These are phyloP conservation scores for Rosa multiflora DNA, from an alignment of 306 rosid genomes.

Conservation along the genomic window DNA sequence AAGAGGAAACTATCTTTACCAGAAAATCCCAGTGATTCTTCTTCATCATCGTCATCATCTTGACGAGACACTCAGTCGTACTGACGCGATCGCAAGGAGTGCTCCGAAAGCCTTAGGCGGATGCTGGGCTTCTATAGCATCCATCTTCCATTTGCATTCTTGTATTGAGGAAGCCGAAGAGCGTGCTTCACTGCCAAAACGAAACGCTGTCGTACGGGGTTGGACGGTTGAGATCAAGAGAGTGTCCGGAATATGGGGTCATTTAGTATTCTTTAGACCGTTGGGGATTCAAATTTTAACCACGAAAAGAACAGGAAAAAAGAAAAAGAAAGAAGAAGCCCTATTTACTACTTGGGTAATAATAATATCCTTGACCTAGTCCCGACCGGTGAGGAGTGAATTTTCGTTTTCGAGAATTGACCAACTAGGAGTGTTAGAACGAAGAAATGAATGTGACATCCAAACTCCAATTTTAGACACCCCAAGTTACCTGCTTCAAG, in stretches of 20 bases:
- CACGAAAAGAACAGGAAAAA: no score
- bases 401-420: no score
- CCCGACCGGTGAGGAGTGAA: no score
- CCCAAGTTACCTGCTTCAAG: no score
- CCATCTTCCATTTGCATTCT: not conserved
- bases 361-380: no score
- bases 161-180: not conserved
- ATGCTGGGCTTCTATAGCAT: not conserved
- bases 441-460: no score
- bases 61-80: not conserved
- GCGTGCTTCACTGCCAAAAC: not conserved
- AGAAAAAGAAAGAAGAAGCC: no score
- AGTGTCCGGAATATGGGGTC: not conserved
- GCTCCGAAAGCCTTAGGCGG: not conserved
- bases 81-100: not conserved
- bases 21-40: constrained; percentile 79
- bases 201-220: not conserved
- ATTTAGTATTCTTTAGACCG: not conserved
- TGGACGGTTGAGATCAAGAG: not conserved
- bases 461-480: no score
- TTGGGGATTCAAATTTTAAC: not conserved
- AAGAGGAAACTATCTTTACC: constrained; percentile 24
- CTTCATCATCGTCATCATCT: constrained; percentile 26
- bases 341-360: no score
- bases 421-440: no score